A percentile compares a stretch with the other conserved stretches of the same genome.
phyloP scores from a whole-genome alignment of 495 filamentous ascomycete genomes.

The Parachaetomium inaequale region DNA sequence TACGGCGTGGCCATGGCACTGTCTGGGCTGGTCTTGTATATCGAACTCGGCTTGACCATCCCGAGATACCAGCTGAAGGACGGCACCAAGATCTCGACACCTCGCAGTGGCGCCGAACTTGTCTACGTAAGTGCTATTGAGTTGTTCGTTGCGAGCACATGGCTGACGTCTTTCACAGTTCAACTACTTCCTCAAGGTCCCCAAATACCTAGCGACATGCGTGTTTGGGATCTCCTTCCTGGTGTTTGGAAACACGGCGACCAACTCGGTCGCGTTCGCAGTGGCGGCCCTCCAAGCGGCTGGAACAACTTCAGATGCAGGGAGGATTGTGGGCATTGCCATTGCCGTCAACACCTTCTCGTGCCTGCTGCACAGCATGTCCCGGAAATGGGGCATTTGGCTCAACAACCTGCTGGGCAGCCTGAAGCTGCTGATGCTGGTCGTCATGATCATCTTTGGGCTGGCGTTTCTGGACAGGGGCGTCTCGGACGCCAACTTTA shows the following conservation, averaged over 20 bases:
- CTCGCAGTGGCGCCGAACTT: slow-evolving; percentile 24
- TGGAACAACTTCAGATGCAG: not conserved
- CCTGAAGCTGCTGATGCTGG: slow-evolving; percentile 39
- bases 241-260: slow-evolving; percentile 22
- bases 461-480: slow-evolving; percentile 9
- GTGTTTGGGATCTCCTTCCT: slow-evolving; percentile 24
- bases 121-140: slow-evolving; percentile 11
- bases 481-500: slow-evolving; percentile 18
- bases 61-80: slow-evolving; percentile 18
- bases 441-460: slow-evolving; percentile 19
- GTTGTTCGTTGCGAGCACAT: not conserved
- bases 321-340: slow-evolving; percentile 18
- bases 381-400: slow-evolving; percentile 24
- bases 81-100: slow-evolving; percentile 18
- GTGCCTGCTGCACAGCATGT: slow-evolving; percentile 47
- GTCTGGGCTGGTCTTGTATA: slow-evolving; percentile 20
- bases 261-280: slow-evolving; percentile 23
- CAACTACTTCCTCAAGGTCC: slow-evolving; percentile 23
- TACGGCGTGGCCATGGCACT: slow-evolving; percentile 16
- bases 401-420: slow-evolving; percentile 24
- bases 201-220: slow-evolving; percentile 23
- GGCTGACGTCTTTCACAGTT: slow-evolving; percentile 14
- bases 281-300: slow-evolving; percentile 16
- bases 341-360: slow-evolving; percentile 39
- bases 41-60: slow-evolving; percentile 22